Base-by-base conservation (phyloP, 2,329 filamentous ascomycete genomes). In the Elsinoe australis region DNA sequence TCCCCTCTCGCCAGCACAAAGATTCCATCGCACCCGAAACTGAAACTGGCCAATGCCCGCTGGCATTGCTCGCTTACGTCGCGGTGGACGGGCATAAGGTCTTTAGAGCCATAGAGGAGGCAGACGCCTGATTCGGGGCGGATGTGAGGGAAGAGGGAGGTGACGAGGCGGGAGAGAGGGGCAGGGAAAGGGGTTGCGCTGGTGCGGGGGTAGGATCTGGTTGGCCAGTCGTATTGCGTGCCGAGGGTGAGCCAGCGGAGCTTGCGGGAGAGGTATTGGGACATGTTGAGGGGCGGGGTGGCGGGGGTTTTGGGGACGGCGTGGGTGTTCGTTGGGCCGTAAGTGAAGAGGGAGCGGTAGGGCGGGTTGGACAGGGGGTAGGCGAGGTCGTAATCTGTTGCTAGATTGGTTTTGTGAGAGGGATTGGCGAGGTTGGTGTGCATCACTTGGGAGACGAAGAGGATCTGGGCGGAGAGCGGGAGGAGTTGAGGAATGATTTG, bases 291-390 rank as follows among this genome's bases (percentile, higher is more conserved):
- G 4, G 49, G 36, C 5, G 21, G 51, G 36, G 34, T 39, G 31
- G 15, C 22, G 24, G 45, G 10, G 47, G 48, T 31, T 22, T 31
- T 45, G 14, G 39, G 39, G 15, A 19, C 17, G 6, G 7, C 28
- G 39, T 9, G 50, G 15, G 5, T 41, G 49, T 29, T 15, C 54
- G 54, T 15, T 60, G 53, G 36, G 62, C 54, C 4, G 62, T 59
- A 14, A 62, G 62, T 15, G 54, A 49, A 50, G 66, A 67, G 47
- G 66, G 64, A 22, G 55, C 61, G 18, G 50, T 26, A 60, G 54
- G 34, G 28, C 8, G 18, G 29, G 32, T 26, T 24, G 24, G 8
- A 9, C 12, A 3, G 10, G n/a, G 52, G 52, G 22, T 50, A 45
- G n/a, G 44, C 42, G 9, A 53, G 32, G 32, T 51, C 41, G 38